Conservation (phyloP, 2,329 filamentous ascomycete species). For the Akanthomyces muscarius region DNA sequence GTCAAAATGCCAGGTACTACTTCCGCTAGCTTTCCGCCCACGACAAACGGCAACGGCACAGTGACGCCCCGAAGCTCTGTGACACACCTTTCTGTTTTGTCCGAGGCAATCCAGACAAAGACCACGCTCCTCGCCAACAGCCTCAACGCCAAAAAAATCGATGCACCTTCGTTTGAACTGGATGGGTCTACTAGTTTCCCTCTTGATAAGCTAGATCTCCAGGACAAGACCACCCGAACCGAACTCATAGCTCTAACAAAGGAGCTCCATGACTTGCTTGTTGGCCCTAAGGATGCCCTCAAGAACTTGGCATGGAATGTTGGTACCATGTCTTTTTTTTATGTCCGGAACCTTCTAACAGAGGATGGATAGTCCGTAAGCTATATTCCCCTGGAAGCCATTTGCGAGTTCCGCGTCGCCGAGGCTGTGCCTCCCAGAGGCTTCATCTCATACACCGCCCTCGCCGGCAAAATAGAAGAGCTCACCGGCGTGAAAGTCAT, state of each 20-base stretch:
- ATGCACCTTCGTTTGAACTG: conserved; percentile 22
- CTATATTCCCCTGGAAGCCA: conserved; percentile 28
- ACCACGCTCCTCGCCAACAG: conserved; percentile 20
- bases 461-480: conserved; percentile 28
- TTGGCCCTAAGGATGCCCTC: conserved; percentile 21
- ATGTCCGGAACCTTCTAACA: background rate
- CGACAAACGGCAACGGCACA: background rate
- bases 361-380: conserved; percentile 23
- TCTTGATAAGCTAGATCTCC: background rate
- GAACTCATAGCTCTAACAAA: conserved; percentile 23
- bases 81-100: conserved; percentile 20
- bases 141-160: conserved; percentile 20
- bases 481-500: conserved; percentile 36
- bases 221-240: conserved; percentile 12
- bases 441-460: conserved; percentile 27
- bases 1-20: background rate
- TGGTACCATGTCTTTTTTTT: background rate
- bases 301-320: conserved; percentile 17
- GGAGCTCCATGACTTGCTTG: conserved; percentile 23
- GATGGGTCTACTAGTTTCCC: conserved; percentile 23
- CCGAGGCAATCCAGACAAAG: conserved; percentile 21
- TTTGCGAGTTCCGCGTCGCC: conserved; percentile 30
- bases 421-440: conserved; percentile 27
- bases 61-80: conserved; percentile 13
- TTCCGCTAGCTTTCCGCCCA: background rate